phyloP scores from a whole-genome alignment of 805 yeast genomes.

The Ascoidea asiatica region DNA sequence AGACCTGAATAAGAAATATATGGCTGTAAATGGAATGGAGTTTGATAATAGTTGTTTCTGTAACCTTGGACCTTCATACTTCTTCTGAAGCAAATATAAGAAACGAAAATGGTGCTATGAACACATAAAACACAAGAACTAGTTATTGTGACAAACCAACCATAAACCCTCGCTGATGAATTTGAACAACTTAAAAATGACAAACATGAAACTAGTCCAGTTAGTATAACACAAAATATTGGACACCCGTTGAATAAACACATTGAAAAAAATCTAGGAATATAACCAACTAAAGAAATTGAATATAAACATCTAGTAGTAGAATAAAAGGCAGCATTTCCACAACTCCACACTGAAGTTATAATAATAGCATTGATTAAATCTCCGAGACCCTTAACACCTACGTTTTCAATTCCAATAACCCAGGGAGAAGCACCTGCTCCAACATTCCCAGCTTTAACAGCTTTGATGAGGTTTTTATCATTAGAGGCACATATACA shows the following conservation, averaged over 20 bases:
- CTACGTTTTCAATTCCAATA: slow-evolving; percentile 63
- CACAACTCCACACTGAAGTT: slow-evolving; percentile 70
- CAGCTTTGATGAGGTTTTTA: slow-evolving; percentile 41
- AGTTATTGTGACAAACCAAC: slow-evolving; percentile 62
- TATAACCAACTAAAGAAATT: slow-evolving; percentile 56
- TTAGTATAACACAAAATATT: slow-evolving; percentile 33
- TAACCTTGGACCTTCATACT: slow-evolving; percentile 43
- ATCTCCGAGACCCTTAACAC: slow-evolving; percentile 55
- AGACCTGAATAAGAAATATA: neutral
- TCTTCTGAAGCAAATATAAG: slow-evolving; percentile 60
- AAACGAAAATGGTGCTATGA: slow-evolving; percentile 51
- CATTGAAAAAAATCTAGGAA: slow-evolving; percentile 50
- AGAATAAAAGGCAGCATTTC: slow-evolving; percentile 67
- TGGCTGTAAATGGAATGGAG: neutral
- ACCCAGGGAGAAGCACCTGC: slow-evolving; percentile 76
- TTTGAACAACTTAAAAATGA: slow-evolving; percentile 45
- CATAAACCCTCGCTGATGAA: slow-evolving; percentile 37
- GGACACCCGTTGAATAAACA: slow-evolving; percentile 65
- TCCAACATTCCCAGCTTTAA: slow-evolving; percentile 48
- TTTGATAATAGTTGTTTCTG: neutral
- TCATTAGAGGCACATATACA: slow-evolving; percentile 63
- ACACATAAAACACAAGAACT: slow-evolving; percentile 66
- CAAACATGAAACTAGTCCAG: slow-evolving; percentile 48
- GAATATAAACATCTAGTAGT: slow-evolving; percentile 60
- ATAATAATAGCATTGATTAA: slow-evolving; percentile 69